phyloP scores from a whole-genome alignment of 805 yeast species.

The Teunomyces gatunensis region DNA sequence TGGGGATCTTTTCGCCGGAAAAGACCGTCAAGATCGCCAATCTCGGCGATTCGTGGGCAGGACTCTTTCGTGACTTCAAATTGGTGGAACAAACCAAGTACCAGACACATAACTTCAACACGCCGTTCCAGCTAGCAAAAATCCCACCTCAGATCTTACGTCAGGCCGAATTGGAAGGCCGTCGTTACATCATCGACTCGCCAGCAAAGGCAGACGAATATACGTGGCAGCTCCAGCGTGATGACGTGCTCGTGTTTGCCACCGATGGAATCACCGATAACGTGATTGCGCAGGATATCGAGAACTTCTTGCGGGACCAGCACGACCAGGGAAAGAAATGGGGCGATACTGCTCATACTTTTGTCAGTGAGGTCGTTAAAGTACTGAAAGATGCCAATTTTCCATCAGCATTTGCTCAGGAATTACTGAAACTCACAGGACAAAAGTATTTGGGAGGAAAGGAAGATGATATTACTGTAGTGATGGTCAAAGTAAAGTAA shows the following conservation, averaged over 20 bases:
- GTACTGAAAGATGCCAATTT: conserved; percentile 70
- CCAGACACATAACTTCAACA: conserved; percentile 85
- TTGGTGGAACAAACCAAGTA: conserved; percentile 65
- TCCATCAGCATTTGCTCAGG: conserved; percentile 86
- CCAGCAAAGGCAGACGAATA: conserved; percentile 71
- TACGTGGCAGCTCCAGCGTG: conserved; percentile 59
- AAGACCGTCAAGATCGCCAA: conserved; percentile 68
- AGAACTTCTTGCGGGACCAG: conserved; percentile 59
- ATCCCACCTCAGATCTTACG: conserved; percentile 63
- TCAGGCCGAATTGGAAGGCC: conserved; percentile 53
- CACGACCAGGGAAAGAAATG: conserved; percentile 25
- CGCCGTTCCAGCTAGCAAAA: conserved; percentile 87
- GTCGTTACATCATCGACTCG: conserved; percentile 64
- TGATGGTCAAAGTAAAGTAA: conserved; percentile 60
- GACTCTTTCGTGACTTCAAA: conserved; percentile 67
- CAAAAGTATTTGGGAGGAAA: conserved; percentile 85
- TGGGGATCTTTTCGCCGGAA: conserved; percentile 63
- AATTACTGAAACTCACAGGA: conserved; percentile 61
- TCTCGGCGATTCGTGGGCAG: conserved; percentile 94
- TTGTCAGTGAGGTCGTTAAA: conserved; percentile 65
- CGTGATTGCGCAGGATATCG: conserved; percentile 69
- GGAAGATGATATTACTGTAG: conserved; percentile 89
- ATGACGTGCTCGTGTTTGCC: conserved; percentile 80
- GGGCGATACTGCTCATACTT: conserved; percentile 45
- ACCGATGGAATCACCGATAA: conserved; percentile 96